A percentile compares a stretch with the other conserved stretches of the same genome.
Conservation (phyloP, 2,329 filamentous ascomycete species). For the Metarhizium brunneum region DNA sequence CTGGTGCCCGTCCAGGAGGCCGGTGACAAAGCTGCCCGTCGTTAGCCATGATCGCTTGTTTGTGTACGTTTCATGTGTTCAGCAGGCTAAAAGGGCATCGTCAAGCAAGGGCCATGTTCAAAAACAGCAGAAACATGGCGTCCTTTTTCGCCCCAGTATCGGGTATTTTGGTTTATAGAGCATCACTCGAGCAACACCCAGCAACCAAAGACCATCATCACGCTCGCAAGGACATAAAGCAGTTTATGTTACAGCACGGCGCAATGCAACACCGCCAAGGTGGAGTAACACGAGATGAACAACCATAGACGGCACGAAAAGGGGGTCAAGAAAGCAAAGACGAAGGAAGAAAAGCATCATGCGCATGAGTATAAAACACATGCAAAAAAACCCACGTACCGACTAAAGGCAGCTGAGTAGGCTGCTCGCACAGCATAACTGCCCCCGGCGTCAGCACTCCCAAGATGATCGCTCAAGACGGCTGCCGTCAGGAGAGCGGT, state of each 20-base stretch:
- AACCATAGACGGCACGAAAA: not conserved
- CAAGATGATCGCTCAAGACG: slow-evolving; percentile 50
- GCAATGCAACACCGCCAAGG: not conserved
- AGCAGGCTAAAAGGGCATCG: not conserved
- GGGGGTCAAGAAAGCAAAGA: not conserved
- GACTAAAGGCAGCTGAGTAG: slow-evolving; percentile 67
- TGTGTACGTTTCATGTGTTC: not conserved
- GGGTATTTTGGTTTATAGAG: too few species aligned
- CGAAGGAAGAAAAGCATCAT: not conserved
- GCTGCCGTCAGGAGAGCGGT: slow-evolving; percentile 66
- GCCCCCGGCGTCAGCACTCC: slow-evolving; percentile 17
- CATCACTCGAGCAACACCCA: too few species aligned
- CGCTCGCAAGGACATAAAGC: not conserved
- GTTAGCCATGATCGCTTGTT: not conserved
- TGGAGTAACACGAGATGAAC: not conserved
- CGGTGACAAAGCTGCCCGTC: slow-evolving; percentile 63
- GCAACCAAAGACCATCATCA: not conserved
- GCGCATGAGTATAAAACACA: not conserved
- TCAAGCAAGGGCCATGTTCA: not conserved
- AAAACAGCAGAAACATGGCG: too few species aligned
- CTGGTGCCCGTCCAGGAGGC: slow-evolving; percentile 65
- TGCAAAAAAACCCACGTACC: slow-evolving; percentile 36
- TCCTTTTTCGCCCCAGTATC: too few species aligned
- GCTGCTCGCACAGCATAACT: slow-evolving; percentile 56
- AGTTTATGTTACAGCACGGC: not conserved